Evolutionary conservation across 257 asterid species (phyloP), one percentile per base, ranked within the genome.

Genomic region (Petunia axillaris): DNA sequence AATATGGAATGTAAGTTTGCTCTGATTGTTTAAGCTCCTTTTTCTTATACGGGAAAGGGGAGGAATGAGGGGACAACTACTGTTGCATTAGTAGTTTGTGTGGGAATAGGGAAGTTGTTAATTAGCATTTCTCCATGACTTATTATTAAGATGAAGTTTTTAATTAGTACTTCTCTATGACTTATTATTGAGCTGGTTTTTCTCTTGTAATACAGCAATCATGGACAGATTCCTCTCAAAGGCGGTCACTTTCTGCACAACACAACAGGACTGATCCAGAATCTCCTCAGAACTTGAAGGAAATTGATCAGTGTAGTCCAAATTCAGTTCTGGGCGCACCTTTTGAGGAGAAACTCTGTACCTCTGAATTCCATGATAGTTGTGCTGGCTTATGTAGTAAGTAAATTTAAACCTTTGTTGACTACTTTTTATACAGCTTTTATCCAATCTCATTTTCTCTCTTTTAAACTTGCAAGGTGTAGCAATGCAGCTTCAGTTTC

Each of bases 291-390:
- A 82, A 76, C 78, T 82, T 63, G 80, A 87, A 87, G 82, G 92
- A 84, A 82, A 83, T 81, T 80, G 67, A 81, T 85, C 91, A 88
- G 77, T 79, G 40, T 35, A 90, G 97, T 85, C 97, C 97, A 62
- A 83, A 82, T 87, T 92, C 97, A 35, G 92, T 91, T 80, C 82
- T 91, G 79, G 93, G 91, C 65, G 86, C 89, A 81, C 79, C 75
- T 53, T 85, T 76, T 25, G 76, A 68, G 78, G 88, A 83, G 76
- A 76, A 62, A 48, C 55, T 66, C 53, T 77, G 76, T 67, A 25
- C 75, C 52, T 87, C 81, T 77, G 86, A 83, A 63, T 65, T 64
- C 75, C 77, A 79, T 36, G 84, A 81, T 81, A 76, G 82, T 81
- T 75, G 82, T 75, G 81, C 70, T 65, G 80, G 83, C 86, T 82